Evolutionary conservation across 345 rosid species (phyloP), one percentile per base, ranked within the genome.

Genomic region (Acer negundo): DNA sequence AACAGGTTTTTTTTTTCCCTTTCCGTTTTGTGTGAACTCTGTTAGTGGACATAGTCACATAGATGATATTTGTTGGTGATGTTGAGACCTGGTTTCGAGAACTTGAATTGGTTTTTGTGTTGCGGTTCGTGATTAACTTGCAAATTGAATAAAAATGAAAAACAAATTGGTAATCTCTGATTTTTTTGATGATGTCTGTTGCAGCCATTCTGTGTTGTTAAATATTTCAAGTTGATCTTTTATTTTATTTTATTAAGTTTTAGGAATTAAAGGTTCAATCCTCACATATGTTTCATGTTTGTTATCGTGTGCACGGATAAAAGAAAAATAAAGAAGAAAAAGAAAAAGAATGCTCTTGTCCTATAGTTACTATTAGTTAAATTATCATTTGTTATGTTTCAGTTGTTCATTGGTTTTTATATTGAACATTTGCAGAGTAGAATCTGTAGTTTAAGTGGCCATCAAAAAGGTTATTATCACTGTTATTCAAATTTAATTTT

Each of bases 1-100:
- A 93, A 75, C 91, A 88, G 95, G 90, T 92, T 70, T 53, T 19
- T 26, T 4, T 92, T 70, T 26, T 4, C 23, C 12, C n/a, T 64
- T 76, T 66, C 3, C 7, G 19, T 12, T 46, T 46, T 46, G 49
- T 46, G 13, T 42, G 15, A 53, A 64, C 26, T 20, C 8, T 22
- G 17, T 16, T 20, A 49, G 4, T 22, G 15, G 16, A 22, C 56
- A 6, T 26, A 24, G 12, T 17, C 10, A 22, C 56, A 6, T 26
- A 24, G 12, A 28, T 10, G 22, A n/a, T 24, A 31, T 9, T 35
- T 31, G 24, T 19, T 10, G 58, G 22, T 55, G 16, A 31, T 3
- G 40, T 73, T 8, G 38, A 49, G 42, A 47, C 55, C 28, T 3
- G n/a, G 15, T 46, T 69, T 23, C 46, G 10, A 10, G 10, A 20